A percentile compares a stretch with the other conserved stretches of the same genome.
Conservation (phyloP, 2,329 filamentous ascomycete species). For the Pseudomassariella vexata region DNA sequence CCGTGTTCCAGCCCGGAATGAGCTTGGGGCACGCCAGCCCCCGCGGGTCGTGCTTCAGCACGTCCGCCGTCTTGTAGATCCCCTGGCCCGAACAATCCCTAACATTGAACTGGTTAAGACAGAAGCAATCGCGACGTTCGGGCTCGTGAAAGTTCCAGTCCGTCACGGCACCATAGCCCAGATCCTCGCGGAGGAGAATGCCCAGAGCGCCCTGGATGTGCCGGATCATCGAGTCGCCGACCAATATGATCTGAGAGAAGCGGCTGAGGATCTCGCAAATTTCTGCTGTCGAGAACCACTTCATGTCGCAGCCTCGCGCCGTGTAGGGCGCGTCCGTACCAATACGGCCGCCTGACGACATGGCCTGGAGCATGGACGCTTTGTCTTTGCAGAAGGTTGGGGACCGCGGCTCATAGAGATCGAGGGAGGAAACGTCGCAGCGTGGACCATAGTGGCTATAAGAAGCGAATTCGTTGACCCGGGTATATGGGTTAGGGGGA, state of each 20-base stretch:
- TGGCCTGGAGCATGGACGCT: conserved; percentile 30
- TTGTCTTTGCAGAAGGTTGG: conserved; percentile 28
- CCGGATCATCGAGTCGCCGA: conserved; percentile 42
- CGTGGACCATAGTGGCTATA: conserved; percentile 28
- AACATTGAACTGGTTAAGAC: conserved; percentile 42
- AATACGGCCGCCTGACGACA: conserved; percentile 37
- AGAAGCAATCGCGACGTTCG: conserved; percentile 36
- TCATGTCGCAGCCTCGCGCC: conserved; percentile 38
- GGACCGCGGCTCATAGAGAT: conserved; percentile 30
- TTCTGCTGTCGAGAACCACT: conserved; percentile 39
- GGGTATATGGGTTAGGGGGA: too few species aligned
- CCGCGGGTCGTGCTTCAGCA: conserved; percentile 32
- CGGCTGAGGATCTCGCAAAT: conserved; percentile 37
- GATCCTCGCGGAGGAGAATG: conserved; percentile 35
- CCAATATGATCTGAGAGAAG: conserved; percentile 39
- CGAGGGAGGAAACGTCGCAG: conserved; percentile 38
- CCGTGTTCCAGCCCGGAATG: conserved; percentile 21
- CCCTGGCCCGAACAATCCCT: conserved; percentile 42
- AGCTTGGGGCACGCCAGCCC: conserved; percentile 32
- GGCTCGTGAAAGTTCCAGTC: conserved; percentile 38
- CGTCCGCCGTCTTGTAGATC: conserved; percentile 40
- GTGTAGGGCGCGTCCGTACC: conserved; percentile 38
- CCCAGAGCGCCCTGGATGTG: conserved; percentile 42
- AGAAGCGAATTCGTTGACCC: too few species aligned
- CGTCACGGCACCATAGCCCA: conserved; percentile 42